Conservation (phyloP, 306 rosid species). For the Myrica gale region DNA sequence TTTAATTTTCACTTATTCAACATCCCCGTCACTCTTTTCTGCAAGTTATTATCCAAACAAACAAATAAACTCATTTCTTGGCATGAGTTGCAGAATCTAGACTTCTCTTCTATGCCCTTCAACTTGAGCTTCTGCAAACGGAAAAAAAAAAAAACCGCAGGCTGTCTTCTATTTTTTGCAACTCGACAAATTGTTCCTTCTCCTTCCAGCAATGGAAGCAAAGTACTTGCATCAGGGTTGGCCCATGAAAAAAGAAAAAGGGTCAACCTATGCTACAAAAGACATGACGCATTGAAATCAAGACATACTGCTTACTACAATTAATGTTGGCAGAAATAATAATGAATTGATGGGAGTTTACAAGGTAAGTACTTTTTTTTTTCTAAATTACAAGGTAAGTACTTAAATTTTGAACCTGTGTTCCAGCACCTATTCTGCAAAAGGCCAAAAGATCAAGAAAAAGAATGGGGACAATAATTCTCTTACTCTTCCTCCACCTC, state of each 20-base stretch:
- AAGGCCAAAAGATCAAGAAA: not conserved
- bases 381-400: conserved; percentile 2
- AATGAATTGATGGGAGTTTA: conserved; percentile 6
- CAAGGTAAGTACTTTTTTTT: conserved; percentile 1
- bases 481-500: conserved; percentile 68
- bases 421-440: not conserved
- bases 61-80: too few relatives aligned
- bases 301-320: not conserved
- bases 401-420: not conserved
- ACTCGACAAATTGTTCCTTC: not conserved
- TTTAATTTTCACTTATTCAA: too few relatives aligned
- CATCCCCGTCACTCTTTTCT: too few relatives aligned
- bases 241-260: not conserved
- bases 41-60: too few relatives aligned
- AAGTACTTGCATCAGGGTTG: not conserved
- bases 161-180: not conserved
- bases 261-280: not conserved
- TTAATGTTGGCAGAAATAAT: not conserved
- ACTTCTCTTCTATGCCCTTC: too few relatives aligned
- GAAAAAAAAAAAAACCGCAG: too few relatives aligned
- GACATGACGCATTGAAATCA: not conserved
- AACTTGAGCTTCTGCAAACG: too few relatives aligned
- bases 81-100: too few relatives aligned
- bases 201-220: not conserved
- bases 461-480: not conserved